These are phyloP conservation scores for Catunica adiposa DNA, from an alignment of 2,329 filamentous ascomycete genomes.

Conservation along the genomic window DNA sequence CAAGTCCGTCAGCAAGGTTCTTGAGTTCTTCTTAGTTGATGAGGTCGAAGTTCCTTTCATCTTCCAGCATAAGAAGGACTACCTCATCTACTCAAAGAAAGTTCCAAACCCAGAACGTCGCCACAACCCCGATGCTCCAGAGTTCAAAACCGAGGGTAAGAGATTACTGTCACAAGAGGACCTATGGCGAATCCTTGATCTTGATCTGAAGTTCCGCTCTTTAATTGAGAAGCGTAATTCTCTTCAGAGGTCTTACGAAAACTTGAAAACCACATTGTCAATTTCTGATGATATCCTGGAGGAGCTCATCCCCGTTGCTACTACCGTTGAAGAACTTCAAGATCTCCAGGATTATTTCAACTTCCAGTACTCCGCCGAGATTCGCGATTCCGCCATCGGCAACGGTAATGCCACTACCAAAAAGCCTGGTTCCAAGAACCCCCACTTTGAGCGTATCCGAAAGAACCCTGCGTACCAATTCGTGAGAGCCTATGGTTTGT, in stretches of 20 bases:
- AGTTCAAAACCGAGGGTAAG: conserved; percentile 62
- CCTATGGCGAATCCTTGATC: conserved; percentile 84
- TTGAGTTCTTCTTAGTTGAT: conserved; percentile 89
- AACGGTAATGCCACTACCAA: conserved; percentile 50
- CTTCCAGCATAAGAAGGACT: conserved; percentile 95
- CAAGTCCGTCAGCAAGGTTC: conserved; percentile 74
- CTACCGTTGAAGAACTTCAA: conserved; percentile 86
- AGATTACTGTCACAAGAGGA: conserved; percentile 86
- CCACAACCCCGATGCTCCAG: conserved; percentile 52
- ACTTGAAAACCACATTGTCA: conserved; percentile 43
- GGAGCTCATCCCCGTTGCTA: conserved; percentile 62
- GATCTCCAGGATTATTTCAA: conserved; percentile 93
- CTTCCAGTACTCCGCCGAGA: conserved; percentile 72
- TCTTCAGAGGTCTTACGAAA: conserved; percentile 62
- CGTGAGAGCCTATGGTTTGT: conserved; percentile 79
- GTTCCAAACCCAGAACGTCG: conserved; percentile 40
- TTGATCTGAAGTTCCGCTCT: conserved; percentile 88
- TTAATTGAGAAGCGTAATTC: conserved; percentile 82
- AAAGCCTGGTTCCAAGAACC: conserved; percentile 67
- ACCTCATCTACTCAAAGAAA: conserved; percentile 78
- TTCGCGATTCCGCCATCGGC: conserved; percentile 60
- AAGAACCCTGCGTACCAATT: conserved; percentile 64
- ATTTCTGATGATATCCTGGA: conserved; percentile 62
- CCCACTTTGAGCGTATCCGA: conserved; percentile 69
- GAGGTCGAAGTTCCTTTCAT: conserved; percentile 95